Evolutionary conservation across 306 rosid genomes (phyloP).

Genomic region (Cercis canadensis): DNA sequence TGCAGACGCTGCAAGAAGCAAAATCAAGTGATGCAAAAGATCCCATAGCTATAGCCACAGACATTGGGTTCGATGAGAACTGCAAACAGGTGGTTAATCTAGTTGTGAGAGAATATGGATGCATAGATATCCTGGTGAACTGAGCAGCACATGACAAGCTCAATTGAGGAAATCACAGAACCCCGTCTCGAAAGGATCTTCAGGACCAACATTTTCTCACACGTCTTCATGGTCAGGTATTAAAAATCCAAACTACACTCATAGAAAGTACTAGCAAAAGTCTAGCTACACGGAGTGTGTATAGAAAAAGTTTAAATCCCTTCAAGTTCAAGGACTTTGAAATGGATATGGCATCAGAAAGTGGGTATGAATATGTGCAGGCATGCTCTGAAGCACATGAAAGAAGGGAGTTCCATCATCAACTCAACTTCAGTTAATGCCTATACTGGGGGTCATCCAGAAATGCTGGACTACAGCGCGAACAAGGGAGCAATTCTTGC

Average conservation of each 20-base stretch:
- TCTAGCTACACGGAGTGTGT: too few species aligned
- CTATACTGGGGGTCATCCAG: slow-evolving; percentile 16
- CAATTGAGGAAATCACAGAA: slow-evolving; percentile 49
- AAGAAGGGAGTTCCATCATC: slow-evolving; percentile 62
- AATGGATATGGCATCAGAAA: neutral
- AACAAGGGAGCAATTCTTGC: slow-evolving; percentile 43
- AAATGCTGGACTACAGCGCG: slow-evolving; percentile 29
- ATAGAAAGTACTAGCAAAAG: too few species aligned
- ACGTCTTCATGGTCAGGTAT: slow-evolving; percentile 59
- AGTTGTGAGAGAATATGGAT: slow-evolving; percentile 50
- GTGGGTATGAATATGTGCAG: slow-evolving; percentile 24
- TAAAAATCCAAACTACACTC: neutral
- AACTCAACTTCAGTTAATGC: slow-evolving; percentile 49
- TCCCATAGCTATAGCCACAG: slow-evolving; percentile 59
- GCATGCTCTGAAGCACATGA: slow-evolving; percentile 70
- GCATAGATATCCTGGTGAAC: slow-evolving; percentile 60
- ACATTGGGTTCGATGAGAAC: slow-evolving; percentile 53
- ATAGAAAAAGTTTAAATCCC: too few species aligned
- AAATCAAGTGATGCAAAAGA: slow-evolving; percentile 45
- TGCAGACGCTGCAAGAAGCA: slow-evolving; percentile 42
- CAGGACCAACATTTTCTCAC: slow-evolving; percentile 65
- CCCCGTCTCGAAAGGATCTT: slow-evolving; percentile 51
- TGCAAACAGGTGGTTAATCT: slow-evolving; percentile 54
- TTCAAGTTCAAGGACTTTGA: neutral
- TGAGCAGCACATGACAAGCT: slow-evolving; percentile 37